Base-by-base conservation (phyloP, 805 yeast species). In the Spathaspora hagerdaliae region DNA sequence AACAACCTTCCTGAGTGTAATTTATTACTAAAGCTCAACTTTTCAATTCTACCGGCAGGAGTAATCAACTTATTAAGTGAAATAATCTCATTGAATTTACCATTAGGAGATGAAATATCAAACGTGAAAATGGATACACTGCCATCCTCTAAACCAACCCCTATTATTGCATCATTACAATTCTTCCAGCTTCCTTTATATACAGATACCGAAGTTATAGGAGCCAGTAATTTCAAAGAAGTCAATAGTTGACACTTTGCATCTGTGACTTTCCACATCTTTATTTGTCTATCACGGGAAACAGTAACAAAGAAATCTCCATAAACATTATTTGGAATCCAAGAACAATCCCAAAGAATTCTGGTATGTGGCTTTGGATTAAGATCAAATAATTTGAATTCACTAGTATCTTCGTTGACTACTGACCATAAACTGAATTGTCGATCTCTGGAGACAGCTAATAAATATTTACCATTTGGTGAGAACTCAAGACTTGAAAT, bases 291-390 rank as follows among this genome's bases (percentile, higher is more conserved):
- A 62, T 94, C 99, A 62, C 99, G 79, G 2, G 96, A 84, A 0
- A 85, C 95, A 0, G 97, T 91, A 12, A 87, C 74, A 57, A 92
- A 91, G n/a, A 61, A 60, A 24, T 50, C 40, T 3, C 60, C 60
- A 10, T 54, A 52, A 3, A 45, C 33, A n/a, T 56, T 48, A 7
- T 14, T 11, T 5, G 90, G 88, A 0, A 83, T 69, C 96, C 97
- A 94, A 34, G 86, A 78, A 60, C 92, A 83, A 67, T 94, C 98
- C 99, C 99, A 95, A 37, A 94, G 80, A 55, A 94, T 92, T 64
- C 97, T 80, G 1, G 85, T 64, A 59, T 95, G 99, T 0, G 97
- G 97, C 60, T 85, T 88, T 32, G 79, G 79, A 45, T 77, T 74
- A 14, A 65, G 60, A 45, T 79, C 63, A 14, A 65, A 60, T 49